Base-by-base conservation (phyloP, 163 green algal genomes). In the Chlorella variabilis region DNA sequence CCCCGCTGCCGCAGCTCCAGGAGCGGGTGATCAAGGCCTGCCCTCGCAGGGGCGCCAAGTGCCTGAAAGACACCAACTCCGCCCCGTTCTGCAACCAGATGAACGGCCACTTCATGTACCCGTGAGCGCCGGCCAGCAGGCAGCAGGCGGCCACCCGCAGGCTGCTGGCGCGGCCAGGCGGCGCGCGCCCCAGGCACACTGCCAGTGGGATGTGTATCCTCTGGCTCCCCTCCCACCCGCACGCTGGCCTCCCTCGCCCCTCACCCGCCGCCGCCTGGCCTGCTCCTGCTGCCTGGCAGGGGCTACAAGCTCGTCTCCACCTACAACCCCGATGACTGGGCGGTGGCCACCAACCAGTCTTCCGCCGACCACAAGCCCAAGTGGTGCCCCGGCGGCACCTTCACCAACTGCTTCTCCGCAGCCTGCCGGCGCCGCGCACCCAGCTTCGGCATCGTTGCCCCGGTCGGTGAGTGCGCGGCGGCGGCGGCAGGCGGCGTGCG, bases 341-440 rank as follows among this genome's bases (percentile, higher is more conserved):
- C 3, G 21, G 65, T 38, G 20, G 25, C 27, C 67, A 56, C 41
- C 42, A 58, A 41, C 41, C 68, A 75, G 68, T 62, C 68, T 25
- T 41, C 41, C 41, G 27, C 20, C 5, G 45, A 51, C 68, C 3
- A 18, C n/a, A 39, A 41, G 27, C 68, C 68, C n/a, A 75, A 75
- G 29, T 23, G 61, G 25, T 75, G 68, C 68, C n/a, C 0, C 0
- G 68, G 68, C 27, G 68, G 68, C n/a, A 75, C 68, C 4, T 51
- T 51, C n/a, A 75, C 68, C 68, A 75, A 75, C 68, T 75, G 68
- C 68, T 75, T 75, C 39, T 27, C 68, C 5, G 68, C 68, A 3
- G 68, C 68, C 42, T 75, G 68, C 42, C 42, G 68, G 7, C 41
- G 41, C 9, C 41, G 68, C 27, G 0, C n/a, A 7, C 68, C 68